A percentile compares a stretch with the other conserved stretches of the same genome.
These are phyloP conservation scores for Daphne laureola DNA, from an alignment of 441 rosid species.

Conservation along the genomic window DNA sequence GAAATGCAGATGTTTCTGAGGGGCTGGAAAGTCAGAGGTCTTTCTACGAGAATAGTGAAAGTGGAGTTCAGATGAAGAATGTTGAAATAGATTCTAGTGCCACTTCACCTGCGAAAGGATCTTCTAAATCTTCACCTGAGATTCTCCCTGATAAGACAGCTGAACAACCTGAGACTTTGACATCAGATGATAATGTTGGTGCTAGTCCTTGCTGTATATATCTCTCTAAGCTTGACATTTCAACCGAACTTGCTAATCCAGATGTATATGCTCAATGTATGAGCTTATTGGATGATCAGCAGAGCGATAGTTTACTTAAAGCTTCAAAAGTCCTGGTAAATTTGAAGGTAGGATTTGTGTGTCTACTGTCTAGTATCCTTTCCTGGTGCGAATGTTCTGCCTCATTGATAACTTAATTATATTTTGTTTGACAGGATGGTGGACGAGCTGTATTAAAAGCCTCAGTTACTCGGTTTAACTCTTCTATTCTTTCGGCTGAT, in stretches of 20 bases:
- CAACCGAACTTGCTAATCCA: constrained; percentile 62
- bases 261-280: constrained; percentile 48
- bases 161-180: constrained; percentile 27
- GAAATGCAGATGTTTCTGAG: constrained; percentile 38
- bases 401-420: constrained; percentile 8
- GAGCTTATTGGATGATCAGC: constrained; percentile 33
- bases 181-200: constrained; percentile 20
- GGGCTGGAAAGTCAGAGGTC: constrained; percentile 37
- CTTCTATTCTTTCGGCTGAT: constrained; percentile 49
- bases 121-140: constrained; percentile 27
- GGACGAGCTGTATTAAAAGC: constrained; percentile 52
- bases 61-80: constrained; percentile 27
- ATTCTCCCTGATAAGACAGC: constrained; percentile 24
- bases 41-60: constrained; percentile 30
- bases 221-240: constrained; percentile 83
- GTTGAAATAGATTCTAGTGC: constrained; percentile 28
- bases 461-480: constrained; percentile 28
- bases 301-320: constrained; percentile 28
- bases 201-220: constrained; percentile 33
- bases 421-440: constrained; percentile 49
- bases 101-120: constrained; percentile 37
- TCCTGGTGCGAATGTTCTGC: constrained; percentile 8
- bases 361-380: not conserved
- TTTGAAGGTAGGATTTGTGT: constrained; percentile 46
- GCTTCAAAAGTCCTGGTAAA: constrained; percentile 40